Base-by-base conservation (phyloP, 352 stramenopile genomes). In the Aphanomyces euteiches region DNA sequence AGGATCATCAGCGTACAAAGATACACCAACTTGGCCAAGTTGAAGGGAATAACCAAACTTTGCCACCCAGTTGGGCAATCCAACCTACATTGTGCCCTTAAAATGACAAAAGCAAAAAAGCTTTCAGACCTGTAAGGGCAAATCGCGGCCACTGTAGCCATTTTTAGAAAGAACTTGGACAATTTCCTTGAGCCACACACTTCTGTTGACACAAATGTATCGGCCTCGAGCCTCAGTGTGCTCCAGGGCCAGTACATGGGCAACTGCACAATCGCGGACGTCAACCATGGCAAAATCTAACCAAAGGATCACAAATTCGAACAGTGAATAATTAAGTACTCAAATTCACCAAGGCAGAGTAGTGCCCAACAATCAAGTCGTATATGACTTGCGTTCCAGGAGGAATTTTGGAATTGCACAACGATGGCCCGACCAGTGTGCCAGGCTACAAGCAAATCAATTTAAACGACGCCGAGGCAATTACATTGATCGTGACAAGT, bases 371-470 rank as follows among this genome's bases (percentile, higher is more conserved):
- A 70, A 96, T 85, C 48, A 96, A 68, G 66, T 96, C 88, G 68
- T 90, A 96, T 64, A 96, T 90, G 67, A 96, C 80, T 71, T 94
- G 87, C 54, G 93, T 95, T 15, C 88, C 88, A 56, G 85, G 83
- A 3, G 85, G 78, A 4, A 95, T 77, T 68, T 93, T 95, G n/a
- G 75, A 81, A 75, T 93, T 93, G 19, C 79, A 90, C 6, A 95
- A 78, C 70, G 88, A 82, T 37, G 88, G 88, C 7, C 88, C 88
- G 71, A 92, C 91, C 43, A 95, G 67, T 7, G 84, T 95, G 56
- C 88, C 88, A 17, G 88, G 85, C 83, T 90, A 66, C 6, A 72
- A 72, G 58, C 45, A 59, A 17, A 39, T 28, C 47, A 37, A 57
- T 21, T 38, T 36, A 37, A 56, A 54, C 48, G 47, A 56, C 5